Base-by-base conservation (phyloP, 257 asterid species). In the Agastache rugosa region DNA sequence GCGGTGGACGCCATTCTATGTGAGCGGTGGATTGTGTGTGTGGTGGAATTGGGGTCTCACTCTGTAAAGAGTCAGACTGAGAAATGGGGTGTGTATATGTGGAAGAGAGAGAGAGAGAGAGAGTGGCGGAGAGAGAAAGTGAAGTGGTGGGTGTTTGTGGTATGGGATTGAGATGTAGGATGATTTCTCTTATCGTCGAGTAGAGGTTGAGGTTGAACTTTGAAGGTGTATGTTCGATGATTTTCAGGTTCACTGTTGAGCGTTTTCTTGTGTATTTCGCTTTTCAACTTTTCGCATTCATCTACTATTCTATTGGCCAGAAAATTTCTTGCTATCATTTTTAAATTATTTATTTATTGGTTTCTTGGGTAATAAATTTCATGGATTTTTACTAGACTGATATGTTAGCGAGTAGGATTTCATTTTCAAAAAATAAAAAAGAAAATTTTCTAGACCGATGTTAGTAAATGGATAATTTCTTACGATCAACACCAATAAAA, bases 1-100 rank as follows among this genome's bases (percentile, higher is more conserved):
- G 90, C 86, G 20, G 94, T 82, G 72, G 91, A 83, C 45, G 91
- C 96, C 94, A 88, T 87, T 64, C 25, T 48, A 17, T 34, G 22
- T 23, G 75, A 35, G 16, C 55, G 55, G 11, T 15, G 58, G 12
- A 9, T 16, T 47, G 70, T 31, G 67, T 16, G 66, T 61, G 67
- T 47, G 75, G 47, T 27, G 59, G 63, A 20, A 35, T 60, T 17
- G 48, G 72, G 44, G 9, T 34, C 65, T 29, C 66, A 7, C 54
- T 53, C 22, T 63, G 69, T 2, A 39, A 63, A 37, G 53, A 11
- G 34, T 41, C 34, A 20, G 70, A 64, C 25, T 58, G 7, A 55
- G 20, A 45, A 31, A 11, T 39, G 19, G 73, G 39, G 50, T 16
- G 45, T 17, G 42, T 51, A 16, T 44, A 48, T 37, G 71, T 23